These are phyloP conservation scores for Immersiporthe knoxdaviesiana DNA, from an alignment of 2,329 filamentous ascomycete species.

Conservation along the genomic window DNA sequence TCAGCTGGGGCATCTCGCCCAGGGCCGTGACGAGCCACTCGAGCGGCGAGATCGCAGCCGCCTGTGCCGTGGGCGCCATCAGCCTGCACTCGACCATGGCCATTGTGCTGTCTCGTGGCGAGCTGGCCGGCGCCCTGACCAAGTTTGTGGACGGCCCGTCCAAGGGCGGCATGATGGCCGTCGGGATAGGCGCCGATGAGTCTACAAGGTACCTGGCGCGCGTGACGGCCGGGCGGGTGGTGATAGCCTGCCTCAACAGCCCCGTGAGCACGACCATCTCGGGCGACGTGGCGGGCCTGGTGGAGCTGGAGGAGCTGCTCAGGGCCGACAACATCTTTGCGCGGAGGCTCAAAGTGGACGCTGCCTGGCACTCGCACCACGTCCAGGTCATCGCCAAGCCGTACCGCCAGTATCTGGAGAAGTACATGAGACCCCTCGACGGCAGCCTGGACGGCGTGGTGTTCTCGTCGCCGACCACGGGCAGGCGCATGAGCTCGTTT, in stretches of 20 bases:
- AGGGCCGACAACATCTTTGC: constrained; percentile 36
- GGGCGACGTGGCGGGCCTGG: constrained; percentile 36
- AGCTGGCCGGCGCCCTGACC: neutral
- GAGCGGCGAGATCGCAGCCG: constrained; percentile 34
- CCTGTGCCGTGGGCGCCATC: constrained; percentile 31
- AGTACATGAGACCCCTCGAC: neutral
- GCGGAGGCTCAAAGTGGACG: constrained; percentile 34
- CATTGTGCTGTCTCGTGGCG: constrained; percentile 18
- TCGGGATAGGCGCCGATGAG: constrained; percentile 5
- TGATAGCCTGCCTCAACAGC: constrained; percentile 21
- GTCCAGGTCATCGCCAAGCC: constrained; percentile 32
- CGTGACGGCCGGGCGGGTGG: constrained; percentile 5
- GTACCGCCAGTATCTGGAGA: constrained; percentile 29
- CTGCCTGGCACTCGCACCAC: constrained; percentile 39
- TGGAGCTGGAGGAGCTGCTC: constrained; percentile 34
- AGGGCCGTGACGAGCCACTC: constrained; percentile 32
- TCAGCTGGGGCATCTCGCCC: constrained; percentile 27
- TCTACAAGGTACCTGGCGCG: constrained; percentile 12
- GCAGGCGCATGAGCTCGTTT: neutral
- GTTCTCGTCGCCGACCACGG: constrained; percentile 13
- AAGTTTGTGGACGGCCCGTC: constrained; percentile 27
- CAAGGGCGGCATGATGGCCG: constrained; percentile 18
- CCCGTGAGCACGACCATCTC: constrained; percentile 37
- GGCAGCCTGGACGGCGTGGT: neutral
- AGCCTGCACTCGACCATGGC: constrained; percentile 26